A percentile compares a stretch with the other conserved stretches of the same genome.
phyloP scores from a whole-genome alignment of 805 yeast species.

The Barnettozyma wickerhamii region DNA sequence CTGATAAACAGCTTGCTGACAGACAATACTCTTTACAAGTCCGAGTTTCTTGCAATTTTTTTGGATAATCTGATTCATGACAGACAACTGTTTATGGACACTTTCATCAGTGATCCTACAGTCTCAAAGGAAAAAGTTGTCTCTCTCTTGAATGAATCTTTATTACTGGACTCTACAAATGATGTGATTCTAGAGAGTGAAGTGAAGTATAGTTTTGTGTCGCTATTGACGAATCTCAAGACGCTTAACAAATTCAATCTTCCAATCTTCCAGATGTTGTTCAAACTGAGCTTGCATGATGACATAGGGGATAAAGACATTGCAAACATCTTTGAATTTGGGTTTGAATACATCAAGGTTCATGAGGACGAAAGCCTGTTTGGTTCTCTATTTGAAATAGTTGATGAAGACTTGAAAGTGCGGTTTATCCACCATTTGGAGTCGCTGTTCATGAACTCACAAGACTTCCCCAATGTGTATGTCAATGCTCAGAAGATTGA shows the following conservation, averaged over 20 bases:
- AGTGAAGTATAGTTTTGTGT: neutral
- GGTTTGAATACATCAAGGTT: conserved; percentile 7
- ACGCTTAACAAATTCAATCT: conserved; percentile 36
- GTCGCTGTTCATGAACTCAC: conserved; percentile 37
- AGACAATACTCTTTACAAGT: conserved; percentile 15
- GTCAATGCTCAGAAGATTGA: conserved; percentile 12
- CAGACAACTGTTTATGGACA: conserved; percentile 8
- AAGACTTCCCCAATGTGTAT: conserved; percentile 31
- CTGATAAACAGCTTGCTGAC: conserved; percentile 19
- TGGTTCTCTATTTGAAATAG: conserved; percentile 36
- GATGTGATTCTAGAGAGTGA: neutral
- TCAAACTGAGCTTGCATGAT: conserved; percentile 26
- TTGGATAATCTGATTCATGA: conserved; percentile 17
- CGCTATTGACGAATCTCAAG: conserved; percentile 20
- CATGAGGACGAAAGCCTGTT: conserved; percentile 16
- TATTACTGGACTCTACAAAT: conserved; percentile 4
- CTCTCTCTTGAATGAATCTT: conserved; percentile 8
- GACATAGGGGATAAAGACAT: conserved; percentile 13
- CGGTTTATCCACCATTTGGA: conserved; percentile 35
- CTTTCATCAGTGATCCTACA: conserved; percentile 5
- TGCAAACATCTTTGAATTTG: conserved; percentile 8
- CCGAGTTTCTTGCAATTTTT: conserved; percentile 17
- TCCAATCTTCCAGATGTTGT: conserved; percentile 37
- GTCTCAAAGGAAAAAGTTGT: conserved; percentile 3
- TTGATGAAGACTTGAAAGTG: conserved; percentile 30